Conservation (phyloP, 2,329 filamentous ascomycete genomes). For the Aspergillus sp. region DNA sequence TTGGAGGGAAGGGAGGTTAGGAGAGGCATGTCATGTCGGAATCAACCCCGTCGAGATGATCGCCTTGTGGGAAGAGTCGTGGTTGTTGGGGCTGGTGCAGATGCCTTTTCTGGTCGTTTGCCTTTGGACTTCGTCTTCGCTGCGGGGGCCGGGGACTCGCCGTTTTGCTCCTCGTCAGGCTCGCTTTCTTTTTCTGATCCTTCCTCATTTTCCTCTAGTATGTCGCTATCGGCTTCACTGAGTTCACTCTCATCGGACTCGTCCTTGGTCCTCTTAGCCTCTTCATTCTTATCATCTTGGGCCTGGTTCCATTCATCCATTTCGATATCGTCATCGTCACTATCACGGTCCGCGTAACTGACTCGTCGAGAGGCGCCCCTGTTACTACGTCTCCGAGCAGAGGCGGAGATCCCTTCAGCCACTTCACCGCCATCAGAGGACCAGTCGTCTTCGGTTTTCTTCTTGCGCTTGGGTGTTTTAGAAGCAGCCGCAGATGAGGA, state of each 20-base stretch:
- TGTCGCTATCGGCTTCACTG: constrained; percentile 29
- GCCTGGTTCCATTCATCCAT: constrained; percentile 45
- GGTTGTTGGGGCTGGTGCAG: constrained; percentile 5
- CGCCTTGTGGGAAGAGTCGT: constrained; percentile 25
- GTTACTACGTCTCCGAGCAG: constrained; percentile 46
- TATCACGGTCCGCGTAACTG: constrained; percentile 51
- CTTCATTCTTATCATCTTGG: constrained; percentile 34
- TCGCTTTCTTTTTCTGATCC: constrained; percentile 29
- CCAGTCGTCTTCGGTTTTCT: constrained; percentile 46
- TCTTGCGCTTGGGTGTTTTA: constrained; percentile 44
- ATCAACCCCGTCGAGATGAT: constrained; percentile 27
- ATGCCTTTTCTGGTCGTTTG: constrained; percentile 19
- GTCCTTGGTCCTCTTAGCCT: constrained; percentile 28
- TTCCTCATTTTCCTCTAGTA: constrained; percentile 21
- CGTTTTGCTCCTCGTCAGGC: constrained; percentile 24
- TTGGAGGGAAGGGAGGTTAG: neutral
- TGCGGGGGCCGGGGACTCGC: constrained; percentile 19
- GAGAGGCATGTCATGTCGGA: neutral
- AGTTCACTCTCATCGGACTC: constrained; percentile 20
- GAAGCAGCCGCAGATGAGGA: constrained; percentile 33
- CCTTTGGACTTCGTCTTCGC: constrained; percentile 17
- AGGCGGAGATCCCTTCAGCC: constrained; percentile 37
- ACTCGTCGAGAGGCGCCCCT: constrained; percentile 41
- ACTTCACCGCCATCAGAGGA: constrained; percentile 49
- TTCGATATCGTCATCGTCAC: constrained; percentile 49